Evolutionary conservation across 345 rosid genomes (phyloP), one percentile per base, ranked within the genome.

Genomic region (Kernera saxatilis): DNA sequence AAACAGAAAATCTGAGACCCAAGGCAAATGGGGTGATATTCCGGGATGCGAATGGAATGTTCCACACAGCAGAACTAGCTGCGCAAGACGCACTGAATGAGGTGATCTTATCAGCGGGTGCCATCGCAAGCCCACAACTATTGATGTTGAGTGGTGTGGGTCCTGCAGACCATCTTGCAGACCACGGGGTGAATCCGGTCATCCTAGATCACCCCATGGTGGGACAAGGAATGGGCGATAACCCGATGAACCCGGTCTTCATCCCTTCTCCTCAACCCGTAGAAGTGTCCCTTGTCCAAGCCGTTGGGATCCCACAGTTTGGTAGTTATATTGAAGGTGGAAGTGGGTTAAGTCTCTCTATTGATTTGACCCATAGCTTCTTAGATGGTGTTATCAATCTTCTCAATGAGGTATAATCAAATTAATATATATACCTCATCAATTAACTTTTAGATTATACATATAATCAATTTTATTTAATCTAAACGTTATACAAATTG

Each of bases 61-160:
- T 25, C 35, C 91, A 82, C 69, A 76, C 41, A 33, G 93, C 88
- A 1, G 70, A 77, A 56, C 59, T 85, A 66, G 72, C 35, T 3
- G 52, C 35, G 2, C 43, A 50, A 9, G 46, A 77, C 29, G 5
- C 53, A 1, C 72, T 25, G 74, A 88, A 61, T 55, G 98, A 92
- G 81, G 73, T 88, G 23, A 84, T 90, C 17, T 6, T 87, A 54
- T 74, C 98, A 4, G 95, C 95, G 0, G 97, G 98, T 4, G 95
- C 98, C 19, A 26, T 92, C 0, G 93, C 88, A 14, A 92, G 95
- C 77, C 98, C 97, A 4, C 97, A 90, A 8, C 41, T 88, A n/a
- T 36, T 92, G 49, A 83, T 92, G 96, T 35, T 92, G 13, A 89
- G 92, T 51, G 92, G 92, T 0, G 68, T 92, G n/a, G 98, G 96